These are phyloP conservation scores for Mycena vitilis DNA, from an alignment of 768 basidiomycete genomes.

Conservation along the genomic window DNA sequence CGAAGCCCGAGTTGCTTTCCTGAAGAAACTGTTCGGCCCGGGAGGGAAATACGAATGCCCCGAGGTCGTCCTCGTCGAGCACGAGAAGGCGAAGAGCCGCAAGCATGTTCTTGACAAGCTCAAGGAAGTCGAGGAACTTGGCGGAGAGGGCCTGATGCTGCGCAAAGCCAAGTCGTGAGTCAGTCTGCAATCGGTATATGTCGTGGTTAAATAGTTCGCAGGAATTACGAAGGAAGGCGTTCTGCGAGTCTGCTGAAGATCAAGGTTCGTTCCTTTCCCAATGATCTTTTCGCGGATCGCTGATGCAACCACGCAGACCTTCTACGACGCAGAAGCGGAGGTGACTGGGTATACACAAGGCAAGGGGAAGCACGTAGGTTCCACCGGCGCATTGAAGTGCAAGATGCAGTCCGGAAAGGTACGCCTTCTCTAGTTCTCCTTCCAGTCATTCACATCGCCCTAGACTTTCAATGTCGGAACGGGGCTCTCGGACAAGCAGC, in stretches of 20 bases:
- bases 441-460: neutral
- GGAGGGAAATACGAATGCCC: constrained; percentile 55
- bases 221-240: constrained; percentile 62
- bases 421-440: constrained; percentile 14
- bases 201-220: constrained; percentile 34
- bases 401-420: constrained; percentile 74
- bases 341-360: constrained; percentile 69
- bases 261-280: constrained; percentile 50
- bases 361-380: constrained; percentile 62
- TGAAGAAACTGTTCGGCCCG: constrained; percentile 60
- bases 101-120: constrained; percentile 66
- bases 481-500: constrained; percentile 65
- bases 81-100: constrained; percentile 56
- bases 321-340: constrained; percentile 70
- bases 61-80: constrained; percentile 61
- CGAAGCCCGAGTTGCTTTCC: constrained; percentile 60
- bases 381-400: constrained; percentile 63
- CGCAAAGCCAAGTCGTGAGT: constrained; percentile 62
- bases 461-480: constrained; percentile 69
- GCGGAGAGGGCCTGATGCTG: constrained; percentile 72
- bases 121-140: constrained; percentile 63
- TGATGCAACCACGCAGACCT: constrained; percentile 49
- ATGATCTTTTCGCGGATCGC: neutral
- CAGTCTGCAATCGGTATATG: neutral
- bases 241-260: constrained; percentile 65